A percentile compares a stretch with the other conserved stretches of the same genome.
phyloP scores from a whole-genome alignment of 306 rosid species.

The Trifolium dubium region DNA sequence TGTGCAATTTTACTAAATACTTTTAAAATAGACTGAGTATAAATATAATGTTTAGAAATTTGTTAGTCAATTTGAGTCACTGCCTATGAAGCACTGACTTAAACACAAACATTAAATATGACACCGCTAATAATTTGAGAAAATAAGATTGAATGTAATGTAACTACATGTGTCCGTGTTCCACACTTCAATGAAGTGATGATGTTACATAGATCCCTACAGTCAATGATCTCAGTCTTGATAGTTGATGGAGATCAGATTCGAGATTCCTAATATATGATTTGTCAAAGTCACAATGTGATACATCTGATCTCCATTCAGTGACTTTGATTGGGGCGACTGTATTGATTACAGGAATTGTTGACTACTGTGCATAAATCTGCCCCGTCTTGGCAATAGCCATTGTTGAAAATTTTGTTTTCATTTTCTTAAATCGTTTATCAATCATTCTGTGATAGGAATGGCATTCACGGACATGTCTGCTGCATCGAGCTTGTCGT shows the following conservation, averaged over 20 bases:
- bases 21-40: not conserved
- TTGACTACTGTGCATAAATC: not conserved
- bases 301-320: not conserved
- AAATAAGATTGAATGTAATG: not conserved
- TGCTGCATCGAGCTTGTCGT: conserved; percentile 57
- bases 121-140: not conserved
- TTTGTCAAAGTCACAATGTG: not conserved
- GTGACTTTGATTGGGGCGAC: not conserved
- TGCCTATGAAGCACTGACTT: not conserved
- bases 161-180: not conserved
- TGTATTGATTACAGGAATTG: not conserved
- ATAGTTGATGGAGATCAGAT: not conserved
- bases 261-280: not conserved
- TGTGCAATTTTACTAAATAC: not conserved
- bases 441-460: conserved; percentile 44
- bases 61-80: no score
- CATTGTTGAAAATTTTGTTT: not conserved
- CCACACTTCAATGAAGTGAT: not conserved
- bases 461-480: conserved; percentile 56
- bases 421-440: conserved; percentile 14
- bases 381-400: conserved; percentile 3
- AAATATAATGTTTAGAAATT: conserved; percentile 8
- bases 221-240: not conserved
- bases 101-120: not conserved
- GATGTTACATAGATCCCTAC: not conserved